Conservation (phyloP, 2,329 filamentous ascomycete species). For the Salinomyces thailandicus region DNA sequence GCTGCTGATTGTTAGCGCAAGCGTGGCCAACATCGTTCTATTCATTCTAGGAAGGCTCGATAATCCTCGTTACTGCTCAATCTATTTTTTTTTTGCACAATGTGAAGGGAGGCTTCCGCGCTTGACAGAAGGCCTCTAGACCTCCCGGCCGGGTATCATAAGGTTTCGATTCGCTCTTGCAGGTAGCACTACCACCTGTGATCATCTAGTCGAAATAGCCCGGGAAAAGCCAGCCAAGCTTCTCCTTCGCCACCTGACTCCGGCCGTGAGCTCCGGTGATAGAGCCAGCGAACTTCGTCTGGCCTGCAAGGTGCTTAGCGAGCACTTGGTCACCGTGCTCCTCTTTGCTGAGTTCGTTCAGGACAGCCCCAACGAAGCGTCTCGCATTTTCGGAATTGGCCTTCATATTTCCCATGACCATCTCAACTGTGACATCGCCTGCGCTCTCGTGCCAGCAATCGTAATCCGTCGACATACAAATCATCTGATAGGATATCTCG, state of each 20-base stretch:
- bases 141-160: conserved; percentile 1
- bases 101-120: too few species aligned
- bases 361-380: conserved; percentile 70
- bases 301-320: conserved; percentile 72
- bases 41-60: too few species aligned
- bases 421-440: conserved; percentile 82
- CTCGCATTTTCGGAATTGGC: conserved; percentile 83
- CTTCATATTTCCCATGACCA: conserved; percentile 96
- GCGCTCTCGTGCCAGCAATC: conserved; percentile 81
- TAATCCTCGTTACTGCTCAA: too few species aligned
- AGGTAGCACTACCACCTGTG: background rate
- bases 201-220: conserved; percentile 57
- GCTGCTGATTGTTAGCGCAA: too few species aligned
- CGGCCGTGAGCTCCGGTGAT: conserved; percentile 75
- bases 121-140: too few species aligned
- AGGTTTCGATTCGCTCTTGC: background rate
- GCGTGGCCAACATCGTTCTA: too few species aligned
- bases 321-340: conserved; percentile 65
- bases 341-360: conserved; percentile 72
- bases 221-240: conserved; percentile 78
- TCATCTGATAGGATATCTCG: conserved; percentile 94
- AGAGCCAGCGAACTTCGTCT: conserved; percentile 64
- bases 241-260: conserved; percentile 63
- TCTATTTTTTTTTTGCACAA: too few species aligned
- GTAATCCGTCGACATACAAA: conserved; percentile 99